Base-by-base conservation (phyloP, 352 stramenopile genomes). In the Pythium pectinolyticum region DNA sequence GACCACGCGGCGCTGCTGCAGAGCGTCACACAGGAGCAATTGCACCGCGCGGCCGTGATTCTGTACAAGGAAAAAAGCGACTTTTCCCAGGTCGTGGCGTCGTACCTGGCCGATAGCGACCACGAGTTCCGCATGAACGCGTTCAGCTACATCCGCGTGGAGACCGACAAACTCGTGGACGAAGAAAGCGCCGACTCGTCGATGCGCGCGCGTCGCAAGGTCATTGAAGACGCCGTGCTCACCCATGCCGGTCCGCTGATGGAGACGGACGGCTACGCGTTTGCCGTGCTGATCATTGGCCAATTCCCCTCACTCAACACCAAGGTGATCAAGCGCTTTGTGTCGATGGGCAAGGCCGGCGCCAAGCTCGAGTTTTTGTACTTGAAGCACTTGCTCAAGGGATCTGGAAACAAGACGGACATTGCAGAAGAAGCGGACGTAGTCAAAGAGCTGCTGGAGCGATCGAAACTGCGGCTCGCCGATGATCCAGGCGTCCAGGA, bases 221-320 rank as follows among this genome's bases (percentile, higher is more conserved):
- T 80, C 25, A 89, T 95, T 34, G 86, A 95, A 66, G 77, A 90
- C 12, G 86, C 84, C n/a, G 70, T 95, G 40, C 66, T 95, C 14
- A 76, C 63, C 19, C 83, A 95, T 58, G 81, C 84, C 1, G 78
- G 82, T 15, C 78, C 85, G 25, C 73, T 98, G 8, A 84, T 98
- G 66, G 86, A 94, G 48, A 86, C 96, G 8, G 91, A 98, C 58
- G 77, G 80, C 32, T 89, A 92, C 56, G 75, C 88, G 19, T 94
- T 96, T 41, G 82, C 98, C 48, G 82, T 89, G n/a, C 59, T 94
- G 30, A 89, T 96, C 49, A 55, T 92, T 45, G 90, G 95, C 34
- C 84, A 93, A 47, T 93, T 98, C 63, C 78, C 71, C 43, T 89
- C 76, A 58, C 58, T 92, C 66, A 93, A 95, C 72, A 92, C 89